Evolutionary conservation across 2,329 filamentous ascomycete species (phyloP).

Genomic region (Teratosphaeria zuluensis): DNA sequence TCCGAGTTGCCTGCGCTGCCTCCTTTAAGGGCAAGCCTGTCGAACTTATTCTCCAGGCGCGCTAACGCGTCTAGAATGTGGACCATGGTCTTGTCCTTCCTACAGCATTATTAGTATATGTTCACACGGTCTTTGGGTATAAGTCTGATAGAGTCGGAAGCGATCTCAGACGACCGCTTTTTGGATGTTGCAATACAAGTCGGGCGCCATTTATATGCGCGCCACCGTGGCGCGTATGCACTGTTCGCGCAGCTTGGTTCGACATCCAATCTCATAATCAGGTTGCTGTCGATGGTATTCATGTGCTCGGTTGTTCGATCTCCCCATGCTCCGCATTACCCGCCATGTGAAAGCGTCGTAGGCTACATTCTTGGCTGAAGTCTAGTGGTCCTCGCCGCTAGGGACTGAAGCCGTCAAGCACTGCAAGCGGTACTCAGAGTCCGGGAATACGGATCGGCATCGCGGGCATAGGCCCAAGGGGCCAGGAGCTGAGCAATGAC

Average conservation of each 20-base stretch:
- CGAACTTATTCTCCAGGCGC: slow-evolving; percentile 47
- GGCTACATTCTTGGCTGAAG: too few species aligned
- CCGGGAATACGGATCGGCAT: too few species aligned
- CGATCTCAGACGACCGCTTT: background rate
- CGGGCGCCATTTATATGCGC: background rate
- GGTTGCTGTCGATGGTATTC: background rate
- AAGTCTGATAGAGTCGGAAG: background rate
- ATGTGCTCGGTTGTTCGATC: too few species aligned
- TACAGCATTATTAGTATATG: slow-evolving; percentile 17
- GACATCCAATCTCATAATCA: background rate
- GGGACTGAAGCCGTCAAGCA: too few species aligned
- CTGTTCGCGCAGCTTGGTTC: background rate
- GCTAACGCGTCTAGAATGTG: slow-evolving; percentile 51
- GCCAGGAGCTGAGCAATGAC: too few species aligned
- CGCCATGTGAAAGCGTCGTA: too few species aligned
- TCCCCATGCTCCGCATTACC: too few species aligned
- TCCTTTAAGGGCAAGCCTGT: slow-evolving; percentile 27
- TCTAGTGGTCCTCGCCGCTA: too few species aligned
- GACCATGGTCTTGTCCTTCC: slow-evolving; percentile 54
- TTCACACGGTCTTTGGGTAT: background rate
- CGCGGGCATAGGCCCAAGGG: too few species aligned
- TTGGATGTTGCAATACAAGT: too few species aligned
- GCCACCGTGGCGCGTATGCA: background rate
- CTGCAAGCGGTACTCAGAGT: too few species aligned
- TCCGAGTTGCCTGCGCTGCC: background rate